Base-by-base conservation (phyloP, 2,329 filamentous ascomycete species). In the Colletotrichum scovillei region DNA sequence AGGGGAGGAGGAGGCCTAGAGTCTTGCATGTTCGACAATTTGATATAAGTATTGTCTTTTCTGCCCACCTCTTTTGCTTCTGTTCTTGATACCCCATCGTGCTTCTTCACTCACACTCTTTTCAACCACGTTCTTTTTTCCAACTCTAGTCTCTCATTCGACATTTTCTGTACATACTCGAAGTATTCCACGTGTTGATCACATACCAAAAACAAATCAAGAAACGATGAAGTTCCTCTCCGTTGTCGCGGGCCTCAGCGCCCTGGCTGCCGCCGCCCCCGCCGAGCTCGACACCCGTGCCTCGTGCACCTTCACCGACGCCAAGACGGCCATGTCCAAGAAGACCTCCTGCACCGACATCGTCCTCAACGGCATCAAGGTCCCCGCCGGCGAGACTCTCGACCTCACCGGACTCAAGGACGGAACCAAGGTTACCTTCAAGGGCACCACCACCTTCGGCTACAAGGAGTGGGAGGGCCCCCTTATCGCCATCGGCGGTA, bases 391-490 rank as follows among this genome's bases (percentile, higher is more conserved):
- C 28, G 81, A 83, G 14, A 91, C 90, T 1, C 85, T 92, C 16
- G 89, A 92, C 78, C 79, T 92, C 69, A 89, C 88, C 11, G 81
- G 83, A 32, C 83, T 91, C 52, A 84, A 84, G 1, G 78, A 81
- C 22, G 87, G 86, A 74, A 90, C 89, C 69, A 19, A 85, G 80
- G 67, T 75, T 74, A 89, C 88, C 77, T 93, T 93, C 81, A 81
- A 89, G 72, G 92, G 92, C 52, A 89, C 85, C 22, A 93, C 92
- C 24, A 90, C 88, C 69, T 94, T 92, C 77, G 91, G 86, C 24
- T 93, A 92, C 82, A 84, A 89, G 75, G 88, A 92, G 77, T 93
- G 91, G 92, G 80, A 81, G 1, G 92, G 92, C 0, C 92, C 91
- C 60, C 84, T 94, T 12, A 86, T 94, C 77, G 86, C 86, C 32